Percentiles rank a stretch among this genome's conserved stretches.
Evolutionary conservation across 352 stramenopile genomes (phyloP).

Genomic region (Phytophthora foliorum): DNA sequence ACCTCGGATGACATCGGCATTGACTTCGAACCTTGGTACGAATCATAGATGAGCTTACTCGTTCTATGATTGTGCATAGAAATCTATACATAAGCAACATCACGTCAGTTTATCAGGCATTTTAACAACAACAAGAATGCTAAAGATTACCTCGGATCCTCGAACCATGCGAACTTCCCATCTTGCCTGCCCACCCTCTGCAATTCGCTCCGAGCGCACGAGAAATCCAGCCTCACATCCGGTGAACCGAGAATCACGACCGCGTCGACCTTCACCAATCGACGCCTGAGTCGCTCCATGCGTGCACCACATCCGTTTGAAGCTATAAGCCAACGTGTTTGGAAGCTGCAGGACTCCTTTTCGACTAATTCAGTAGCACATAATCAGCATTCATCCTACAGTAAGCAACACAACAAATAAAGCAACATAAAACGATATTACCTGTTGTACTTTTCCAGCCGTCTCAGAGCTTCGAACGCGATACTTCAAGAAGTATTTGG

Average conservation of each 20-base stretch:
- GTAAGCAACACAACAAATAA: background rate
- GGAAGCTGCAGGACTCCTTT: background rate
- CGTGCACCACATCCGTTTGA: slow-evolving; percentile 1
- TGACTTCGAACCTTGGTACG: slow-evolving; percentile 8
- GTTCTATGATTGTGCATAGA: slow-evolving; percentile 4
- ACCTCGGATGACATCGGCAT: background rate
- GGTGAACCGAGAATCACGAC: background rate
- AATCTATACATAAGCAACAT: background rate
- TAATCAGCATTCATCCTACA: too few relatives aligned
- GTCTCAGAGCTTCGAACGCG: background rate
- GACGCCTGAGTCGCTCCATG: background rate
- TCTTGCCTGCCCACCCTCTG: background rate
- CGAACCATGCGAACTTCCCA: background rate
- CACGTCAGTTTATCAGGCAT: background rate
- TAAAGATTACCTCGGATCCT: background rate
- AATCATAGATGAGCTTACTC: slow-evolving; percentile 9
- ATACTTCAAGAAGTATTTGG: background rate
- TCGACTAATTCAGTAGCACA: background rate
- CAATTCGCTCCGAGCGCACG: background rate
- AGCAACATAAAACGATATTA: background rate
- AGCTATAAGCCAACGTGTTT: background rate
- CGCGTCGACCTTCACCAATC: background rate
- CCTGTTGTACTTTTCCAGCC: background rate
- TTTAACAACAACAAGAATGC: background rate
- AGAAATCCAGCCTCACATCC: background rate